A percentile compares a stretch with the other conserved stretches of the same genome.
phyloP scores from a whole-genome alignment of 1,284 basidiomycete species.

The Clitocybe nebularis region DNA sequence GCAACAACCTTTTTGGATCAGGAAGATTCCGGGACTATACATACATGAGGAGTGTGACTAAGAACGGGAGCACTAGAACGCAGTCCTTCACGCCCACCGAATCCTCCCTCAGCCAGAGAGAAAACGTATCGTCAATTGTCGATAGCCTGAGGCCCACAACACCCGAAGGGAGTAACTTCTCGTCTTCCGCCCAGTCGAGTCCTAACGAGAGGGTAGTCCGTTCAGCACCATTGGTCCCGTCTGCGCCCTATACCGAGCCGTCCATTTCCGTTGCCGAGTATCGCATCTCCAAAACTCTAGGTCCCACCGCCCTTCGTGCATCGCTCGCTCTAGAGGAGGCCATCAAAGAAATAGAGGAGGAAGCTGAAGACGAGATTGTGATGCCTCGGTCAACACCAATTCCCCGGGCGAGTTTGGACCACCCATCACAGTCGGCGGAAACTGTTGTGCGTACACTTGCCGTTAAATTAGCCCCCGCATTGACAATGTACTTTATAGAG shows the following conservation, averaged over 20 bases:
- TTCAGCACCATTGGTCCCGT: slow-evolving; percentile 33
- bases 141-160: slow-evolving; percentile 46
- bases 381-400: slow-evolving; percentile 60
- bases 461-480: too few relatives aligned
- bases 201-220: slow-evolving; percentile 43
- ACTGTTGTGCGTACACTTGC: slow-evolving; percentile 21
- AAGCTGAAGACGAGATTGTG: slow-evolving; percentile 66
- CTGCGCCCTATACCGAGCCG: slow-evolving; percentile 30
- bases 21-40: slow-evolving; percentile 68
- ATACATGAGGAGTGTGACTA: slow-evolving; percentile 55
- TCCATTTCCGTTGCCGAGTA: slow-evolving; percentile 36
- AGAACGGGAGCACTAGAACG: slow-evolving; percentile 42
- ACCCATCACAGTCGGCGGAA: slow-evolving; percentile 18
- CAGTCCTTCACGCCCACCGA: slow-evolving; percentile 50
- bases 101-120: slow-evolving; percentile 28
- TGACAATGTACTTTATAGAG: slow-evolving; percentile 22
- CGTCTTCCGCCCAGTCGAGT: slow-evolving; percentile 44
- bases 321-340: slow-evolving; percentile 70
- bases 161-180: slow-evolving; percentile 42
- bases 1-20: slow-evolving; percentile 82
- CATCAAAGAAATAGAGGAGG: slow-evolving; percentile 68
- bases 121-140: slow-evolving; percentile 39
- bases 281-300: slow-evolving; percentile 46
- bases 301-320: slow-evolving; percentile 53
- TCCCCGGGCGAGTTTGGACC: slow-evolving; percentile 32